These are phyloP conservation scores for Cladophialophora psammophila DNA, from an alignment of 2,329 filamentous ascomycete genomes.

Conservation along the genomic window DNA sequence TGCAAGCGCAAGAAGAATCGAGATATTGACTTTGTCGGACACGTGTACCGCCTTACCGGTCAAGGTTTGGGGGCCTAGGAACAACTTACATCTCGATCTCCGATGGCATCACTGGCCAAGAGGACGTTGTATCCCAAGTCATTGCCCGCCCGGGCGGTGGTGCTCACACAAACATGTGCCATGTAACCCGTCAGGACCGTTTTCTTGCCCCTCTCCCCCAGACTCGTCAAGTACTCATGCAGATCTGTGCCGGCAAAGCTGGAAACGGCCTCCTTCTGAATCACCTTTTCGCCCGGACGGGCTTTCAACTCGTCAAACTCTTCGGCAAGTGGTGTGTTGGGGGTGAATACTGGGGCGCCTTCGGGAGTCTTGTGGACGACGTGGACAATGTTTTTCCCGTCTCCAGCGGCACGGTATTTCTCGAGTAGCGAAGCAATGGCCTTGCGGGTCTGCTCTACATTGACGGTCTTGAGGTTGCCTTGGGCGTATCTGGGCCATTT, in stretches of 20 bases:
- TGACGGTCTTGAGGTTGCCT: constrained; percentile 63
- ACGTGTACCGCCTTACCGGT: not conserved
- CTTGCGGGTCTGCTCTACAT: constrained; percentile 62
- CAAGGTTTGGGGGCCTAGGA: not conserved
- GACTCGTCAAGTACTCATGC: constrained; percentile 60
- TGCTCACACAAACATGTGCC: constrained; percentile 71
- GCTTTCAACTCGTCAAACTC: constrained; percentile 68
- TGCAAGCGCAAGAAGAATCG: not conserved
- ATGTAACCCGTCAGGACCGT: constrained; percentile 59
- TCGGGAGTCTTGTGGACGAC: constrained; percentile 66
- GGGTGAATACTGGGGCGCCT: constrained; percentile 72
- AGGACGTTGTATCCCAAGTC: constrained; percentile 71
- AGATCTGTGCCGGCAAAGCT: constrained; percentile 69
- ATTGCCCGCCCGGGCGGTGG: constrained; percentile 67
- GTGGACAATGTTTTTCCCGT: constrained; percentile 63
- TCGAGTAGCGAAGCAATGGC: constrained; percentile 65
- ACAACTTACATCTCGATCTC: constrained; percentile 61
- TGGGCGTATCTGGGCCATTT: constrained; percentile 50
- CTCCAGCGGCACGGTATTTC: constrained; percentile 60
- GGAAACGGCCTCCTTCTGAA: constrained; percentile 66
- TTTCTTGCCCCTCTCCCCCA: constrained; percentile 58
- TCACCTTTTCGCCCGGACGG: constrained; percentile 61
- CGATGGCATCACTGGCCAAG: constrained; percentile 67
- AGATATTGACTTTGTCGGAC: not conserved
- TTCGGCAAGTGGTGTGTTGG: constrained; percentile 64